Evolutionary conservation across 2,329 filamentous ascomycete genomes (phyloP).

Genomic region (Didymella arachidicola): DNA sequence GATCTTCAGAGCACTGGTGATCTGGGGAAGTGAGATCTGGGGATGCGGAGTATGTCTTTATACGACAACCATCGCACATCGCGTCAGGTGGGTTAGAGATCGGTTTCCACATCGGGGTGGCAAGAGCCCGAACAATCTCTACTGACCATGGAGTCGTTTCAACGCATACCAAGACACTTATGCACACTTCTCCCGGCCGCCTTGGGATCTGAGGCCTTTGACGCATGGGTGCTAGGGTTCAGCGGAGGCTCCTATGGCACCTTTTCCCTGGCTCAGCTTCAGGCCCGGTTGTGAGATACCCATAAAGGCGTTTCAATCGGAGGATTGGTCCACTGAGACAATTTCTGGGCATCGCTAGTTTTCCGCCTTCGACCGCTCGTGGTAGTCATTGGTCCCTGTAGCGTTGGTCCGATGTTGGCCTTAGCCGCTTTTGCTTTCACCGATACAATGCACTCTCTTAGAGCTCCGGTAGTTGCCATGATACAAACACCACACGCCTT

Average conservation of each 20-base stretch:
- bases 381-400: constrained; percentile 4
- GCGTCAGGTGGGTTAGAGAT: constrained; percentile 8
- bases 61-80: constrained; percentile 16
- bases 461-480: constrained; percentile 9
- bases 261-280: constrained; percentile 20
- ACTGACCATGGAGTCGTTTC: constrained; percentile 22
- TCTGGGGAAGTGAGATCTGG: constrained; percentile 37
- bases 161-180: constrained; percentile 35
- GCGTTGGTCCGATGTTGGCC: constrained; percentile 15
- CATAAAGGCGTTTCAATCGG: constrained; percentile 21
- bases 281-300: constrained; percentile 18
- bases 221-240: constrained; percentile 9
- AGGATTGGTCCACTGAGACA: constrained; percentile 17
- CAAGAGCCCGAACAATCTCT: constrained; percentile 27
- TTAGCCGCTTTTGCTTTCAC: constrained; percentile 15
- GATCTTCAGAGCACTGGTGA: constrained; percentile 32
- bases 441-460: constrained; percentile 8
- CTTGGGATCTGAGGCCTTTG: constrained; percentile 31
- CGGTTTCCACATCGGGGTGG: constrained; percentile 11
- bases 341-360: constrained; percentile 28
- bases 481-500: constrained; percentile 3
- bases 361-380: constrained; percentile 8
- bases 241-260: constrained; percentile 26
- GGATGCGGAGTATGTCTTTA: constrained; percentile 32
- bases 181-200: constrained; percentile 33